phyloP scores from a whole-genome alignment of 805 yeast species.

The Peterozyma xylosa region DNA sequence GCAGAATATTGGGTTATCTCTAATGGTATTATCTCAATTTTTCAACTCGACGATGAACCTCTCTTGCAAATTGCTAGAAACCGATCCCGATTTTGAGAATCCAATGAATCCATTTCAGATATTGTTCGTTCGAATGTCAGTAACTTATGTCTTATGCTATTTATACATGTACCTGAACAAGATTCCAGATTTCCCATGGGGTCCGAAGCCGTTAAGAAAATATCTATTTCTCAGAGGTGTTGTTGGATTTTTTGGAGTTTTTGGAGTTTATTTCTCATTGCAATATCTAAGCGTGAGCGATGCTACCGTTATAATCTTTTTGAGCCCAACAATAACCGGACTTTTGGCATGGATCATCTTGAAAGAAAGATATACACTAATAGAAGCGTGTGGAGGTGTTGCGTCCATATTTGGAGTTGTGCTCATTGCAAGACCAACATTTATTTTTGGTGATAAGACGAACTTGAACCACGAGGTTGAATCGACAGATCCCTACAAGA shows the following conservation, averaged over 20 bases:
- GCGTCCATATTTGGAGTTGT: slow-evolving; percentile 70
- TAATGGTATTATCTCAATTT: slow-evolving; percentile 56
- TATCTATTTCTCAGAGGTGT: slow-evolving; percentile 56
- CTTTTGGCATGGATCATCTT: slow-evolving; percentile 62
- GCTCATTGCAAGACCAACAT: slow-evolving; percentile 74
- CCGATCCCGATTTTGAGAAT: slow-evolving; percentile 47
- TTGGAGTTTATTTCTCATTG: slow-evolving; percentile 68
- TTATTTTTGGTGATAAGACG: slow-evolving; percentile 42
- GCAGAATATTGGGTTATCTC: slow-evolving; percentile 47
- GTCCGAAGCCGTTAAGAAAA: slow-evolving; percentile 51
- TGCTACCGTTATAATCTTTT: slow-evolving; percentile 71
- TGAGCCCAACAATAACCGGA: slow-evolving; percentile 73
- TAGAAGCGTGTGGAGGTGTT: slow-evolving; percentile 65
- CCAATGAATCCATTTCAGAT: slow-evolving; percentile 78
- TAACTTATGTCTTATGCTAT: slow-evolving; percentile 57
- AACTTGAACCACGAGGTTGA: slow-evolving; percentile 32
- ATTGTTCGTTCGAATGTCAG: slow-evolving; percentile 65
- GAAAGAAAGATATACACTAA: slow-evolving; percentile 54
- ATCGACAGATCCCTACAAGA: slow-evolving; percentile 41
- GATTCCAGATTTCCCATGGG: slow-evolving; percentile 60
- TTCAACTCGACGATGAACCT: slow-evolving; percentile 74
- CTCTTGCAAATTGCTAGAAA: slow-evolving; percentile 66
- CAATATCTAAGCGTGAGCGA: slow-evolving; percentile 72
- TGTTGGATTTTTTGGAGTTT: slow-evolving; percentile 75
- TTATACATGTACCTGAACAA: slow-evolving; percentile 43